Evolutionary conservation across 768 basidiomycete species (phyloP).

Genomic region (Amanita phalloides): DNA sequence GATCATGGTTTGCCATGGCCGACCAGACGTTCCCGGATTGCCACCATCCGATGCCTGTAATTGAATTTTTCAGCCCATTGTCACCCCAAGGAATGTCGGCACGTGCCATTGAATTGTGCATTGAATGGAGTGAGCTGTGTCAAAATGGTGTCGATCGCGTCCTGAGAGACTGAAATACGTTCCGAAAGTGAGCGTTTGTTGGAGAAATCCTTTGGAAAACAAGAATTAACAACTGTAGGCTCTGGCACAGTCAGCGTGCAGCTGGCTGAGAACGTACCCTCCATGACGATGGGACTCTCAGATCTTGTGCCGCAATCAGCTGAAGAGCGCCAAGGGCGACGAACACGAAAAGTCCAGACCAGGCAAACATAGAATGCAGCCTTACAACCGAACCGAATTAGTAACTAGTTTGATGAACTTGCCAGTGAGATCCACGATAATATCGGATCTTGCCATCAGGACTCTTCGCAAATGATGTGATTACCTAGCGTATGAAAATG

Average conservation of each 20-base stretch:
- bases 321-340: neutral
- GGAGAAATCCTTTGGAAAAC: neutral
- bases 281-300: conserved; percentile 32
- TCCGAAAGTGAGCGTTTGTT: conserved; percentile 22
- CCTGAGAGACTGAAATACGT: conserved; percentile 30
- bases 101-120: conserved; percentile 32
- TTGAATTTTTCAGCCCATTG: conserved; percentile 2
- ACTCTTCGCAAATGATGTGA: too few relatives aligned
- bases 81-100: neutral
- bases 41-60: conserved; percentile 39
- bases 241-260: too few relatives aligned
- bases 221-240: neutral
- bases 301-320: conserved; percentile 20
- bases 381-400: too few relatives aligned
- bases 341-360: neutral
- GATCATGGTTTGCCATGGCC: conserved; percentile 38
- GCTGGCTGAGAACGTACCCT: conserved; percentile 19
- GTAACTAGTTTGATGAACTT: too few relatives aligned
- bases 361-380: neutral
- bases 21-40: conserved; percentile 42
- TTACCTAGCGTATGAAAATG: too few relatives aligned
- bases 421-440: too few relatives aligned
- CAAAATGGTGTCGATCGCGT: conserved; percentile 29
- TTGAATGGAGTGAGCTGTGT: conserved; percentile 24
- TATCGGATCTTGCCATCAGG: too few relatives aligned